These are phyloP conservation scores for Trichoderma gracile DNA, from an alignment of 2,329 filamentous ascomycete genomes.

Conservation along the genomic window DNA sequence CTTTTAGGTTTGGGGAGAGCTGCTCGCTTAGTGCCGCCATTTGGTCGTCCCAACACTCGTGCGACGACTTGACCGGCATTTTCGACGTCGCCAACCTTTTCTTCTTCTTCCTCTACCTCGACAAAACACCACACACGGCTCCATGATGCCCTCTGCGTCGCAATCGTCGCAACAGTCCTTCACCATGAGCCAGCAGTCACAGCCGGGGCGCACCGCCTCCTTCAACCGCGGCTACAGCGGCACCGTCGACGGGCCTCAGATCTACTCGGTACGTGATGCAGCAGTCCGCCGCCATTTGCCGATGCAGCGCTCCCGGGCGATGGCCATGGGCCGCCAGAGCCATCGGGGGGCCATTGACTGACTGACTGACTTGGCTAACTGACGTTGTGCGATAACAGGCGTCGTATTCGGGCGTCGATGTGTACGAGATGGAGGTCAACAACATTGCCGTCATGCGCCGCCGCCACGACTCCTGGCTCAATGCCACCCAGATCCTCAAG, in stretches of 20 bases:
- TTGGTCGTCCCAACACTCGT: constrained; percentile 12
- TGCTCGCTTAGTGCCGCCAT: constrained; percentile 17
- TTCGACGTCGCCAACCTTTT: not conserved
- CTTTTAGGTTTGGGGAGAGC: constrained; percentile 2
- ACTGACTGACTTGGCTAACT: constrained; percentile 33
- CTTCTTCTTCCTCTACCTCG: not conserved
- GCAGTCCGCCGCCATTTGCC: not conserved
- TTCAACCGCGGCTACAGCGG: constrained; percentile 40
- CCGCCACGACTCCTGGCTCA: constrained; percentile 92
- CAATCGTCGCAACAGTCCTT: constrained; percentile 60
- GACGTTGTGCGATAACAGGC: constrained; percentile 51
- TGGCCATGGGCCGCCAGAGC: not conserved
- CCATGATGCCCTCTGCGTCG: constrained; percentile 46
- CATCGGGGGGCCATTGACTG: constrained; percentile 23
- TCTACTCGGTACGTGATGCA: constrained; percentile 59
- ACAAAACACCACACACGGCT: not conserved
- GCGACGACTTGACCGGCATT: constrained; percentile 22
- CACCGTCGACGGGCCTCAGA: constrained; percentile 52
- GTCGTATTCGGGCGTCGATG: constrained; percentile 91
- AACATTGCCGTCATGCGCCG: constrained; percentile 92
- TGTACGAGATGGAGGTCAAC: constrained; percentile 99
- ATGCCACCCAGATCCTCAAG: constrained; percentile 97
- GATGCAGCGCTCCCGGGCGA: not conserved
- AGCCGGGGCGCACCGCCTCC: constrained; percentile 43
- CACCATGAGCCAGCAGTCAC: constrained; percentile 57